Percentiles rank a stretch among this genome's conserved stretches.
Evolutionary conservation across 805 yeast genomes (phyloP).

Genomic region (Saccharomycopsis sp.): DNA sequence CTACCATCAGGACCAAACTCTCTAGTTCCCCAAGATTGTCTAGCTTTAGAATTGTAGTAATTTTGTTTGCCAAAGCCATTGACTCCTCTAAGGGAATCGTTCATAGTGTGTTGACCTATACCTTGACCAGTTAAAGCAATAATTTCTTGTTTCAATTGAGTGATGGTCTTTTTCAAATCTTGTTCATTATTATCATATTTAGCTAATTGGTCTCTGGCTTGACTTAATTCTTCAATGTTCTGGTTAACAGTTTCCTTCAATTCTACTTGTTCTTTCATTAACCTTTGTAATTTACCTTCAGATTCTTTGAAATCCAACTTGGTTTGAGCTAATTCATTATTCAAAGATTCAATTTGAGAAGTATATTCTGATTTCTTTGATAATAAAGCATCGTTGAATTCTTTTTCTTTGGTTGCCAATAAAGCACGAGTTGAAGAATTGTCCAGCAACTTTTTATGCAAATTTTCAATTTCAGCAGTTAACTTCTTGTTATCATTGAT

Average conservation of each 20-base stretch:
- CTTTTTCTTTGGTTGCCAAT: conserved; percentile 45
- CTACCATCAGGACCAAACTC: conserved; percentile 35
- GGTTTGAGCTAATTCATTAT: conserved; percentile 43
- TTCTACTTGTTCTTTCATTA: conserved; percentile 49
- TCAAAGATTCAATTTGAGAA: conserved; percentile 37
- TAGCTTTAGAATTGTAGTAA: conserved; percentile 19
- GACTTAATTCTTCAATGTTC: conserved; percentile 50
- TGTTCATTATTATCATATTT: conserved; percentile 55
- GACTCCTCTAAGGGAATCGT: conserved; percentile 8
- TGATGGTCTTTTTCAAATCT: conserved; percentile 52
- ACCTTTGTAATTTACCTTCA: conserved; percentile 45
- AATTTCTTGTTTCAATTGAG: conserved; percentile 36
- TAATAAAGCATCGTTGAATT: conserved; percentile 37
- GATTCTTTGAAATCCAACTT: conserved; percentile 49
- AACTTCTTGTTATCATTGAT: conserved; percentile 74
- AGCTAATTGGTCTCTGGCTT: conserved; percentile 46
- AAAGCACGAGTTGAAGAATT: conserved; percentile 42
- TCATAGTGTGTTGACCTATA: conserved; percentile 3
- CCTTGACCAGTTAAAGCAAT: conserved; percentile 26
- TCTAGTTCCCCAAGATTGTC: conserved; percentile 24
- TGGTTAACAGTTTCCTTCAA: conserved; percentile 53
- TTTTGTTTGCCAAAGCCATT: conserved; percentile 18
- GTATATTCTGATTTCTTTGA: conserved; percentile 37
- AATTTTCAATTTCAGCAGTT: conserved; percentile 43
- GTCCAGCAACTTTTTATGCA: conserved; percentile 43